A percentile compares a stretch with the other conserved stretches of the same genome.
Conservation (phyloP, 768 basidiomycete species). For the Russula sp. region DNA sequence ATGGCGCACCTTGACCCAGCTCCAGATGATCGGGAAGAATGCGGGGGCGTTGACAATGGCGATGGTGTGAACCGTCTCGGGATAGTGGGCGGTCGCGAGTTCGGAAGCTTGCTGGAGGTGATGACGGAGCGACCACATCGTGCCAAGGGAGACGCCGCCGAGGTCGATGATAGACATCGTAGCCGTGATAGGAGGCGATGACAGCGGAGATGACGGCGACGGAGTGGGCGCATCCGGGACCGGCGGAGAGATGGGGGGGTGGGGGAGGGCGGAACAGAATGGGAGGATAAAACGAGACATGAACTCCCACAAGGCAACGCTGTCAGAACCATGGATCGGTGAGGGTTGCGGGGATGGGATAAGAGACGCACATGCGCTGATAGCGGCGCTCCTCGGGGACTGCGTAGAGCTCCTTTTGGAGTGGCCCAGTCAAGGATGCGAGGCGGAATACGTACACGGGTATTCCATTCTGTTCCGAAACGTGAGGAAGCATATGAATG, state of each 20-base stretch:
- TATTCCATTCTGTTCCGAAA: constrained; percentile 46
- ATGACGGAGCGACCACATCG: constrained; percentile 63
- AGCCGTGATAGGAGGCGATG: constrained; percentile 50
- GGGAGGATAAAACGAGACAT: constrained; percentile 62
- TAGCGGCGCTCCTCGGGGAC: constrained; percentile 51
- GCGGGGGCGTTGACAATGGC: constrained; percentile 73
- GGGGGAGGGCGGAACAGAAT: constrained; percentile 54
- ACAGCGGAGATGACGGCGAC: neutral
- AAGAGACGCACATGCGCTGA: constrained; percentile 55
- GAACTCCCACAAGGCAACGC: constrained; percentile 58
- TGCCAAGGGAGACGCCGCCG: constrained; percentile 49
- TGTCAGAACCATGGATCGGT: constrained; percentile 26
- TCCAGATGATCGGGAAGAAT: constrained; percentile 81
- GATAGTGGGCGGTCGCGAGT: constrained; percentile 75
- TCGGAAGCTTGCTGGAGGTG: constrained; percentile 72
- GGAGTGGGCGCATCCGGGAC: neutral
- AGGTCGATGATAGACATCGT: constrained; percentile 71
- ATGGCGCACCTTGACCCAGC: constrained; percentile 64
- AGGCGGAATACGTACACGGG: constrained; percentile 76
- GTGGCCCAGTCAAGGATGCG: constrained; percentile 45
- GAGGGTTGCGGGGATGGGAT: neutral
- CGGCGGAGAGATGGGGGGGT: constrained; percentile 30
- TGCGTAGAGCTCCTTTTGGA: constrained; percentile 56
- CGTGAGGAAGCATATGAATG: neutral
- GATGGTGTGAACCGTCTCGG: constrained; percentile 65